phyloP scores from a whole-genome alignment of 2,329 filamentous ascomycete species.

The Paracorniculantispora psalliotae region DNA sequence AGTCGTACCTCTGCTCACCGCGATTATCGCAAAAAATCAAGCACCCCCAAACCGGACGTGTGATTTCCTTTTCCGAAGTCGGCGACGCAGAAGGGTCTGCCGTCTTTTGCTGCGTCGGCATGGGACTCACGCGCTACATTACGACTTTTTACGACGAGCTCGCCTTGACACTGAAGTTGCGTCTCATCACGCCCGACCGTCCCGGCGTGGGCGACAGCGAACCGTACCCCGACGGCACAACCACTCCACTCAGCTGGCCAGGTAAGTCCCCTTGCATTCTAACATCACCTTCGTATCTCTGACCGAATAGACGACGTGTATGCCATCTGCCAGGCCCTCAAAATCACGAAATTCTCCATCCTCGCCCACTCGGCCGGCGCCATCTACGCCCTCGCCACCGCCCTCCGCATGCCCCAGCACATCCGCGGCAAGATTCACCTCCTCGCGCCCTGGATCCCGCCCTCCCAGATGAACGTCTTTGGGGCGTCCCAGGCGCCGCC shows the following conservation, averaged over 20 bases:
- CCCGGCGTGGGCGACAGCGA: constrained; percentile 93
- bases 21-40: constrained; percentile 82
- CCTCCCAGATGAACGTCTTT: constrained; percentile 82
- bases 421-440: constrained; percentile 92
- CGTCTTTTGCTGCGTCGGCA: constrained; percentile 94
- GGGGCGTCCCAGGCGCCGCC: constrained; percentile 71
- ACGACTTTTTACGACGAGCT: constrained; percentile 97
- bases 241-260: constrained; percentile 89
- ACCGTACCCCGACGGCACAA: constrained; percentile 72
- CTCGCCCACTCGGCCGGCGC: constrained; percentile 93
- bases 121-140: constrained; percentile 93
- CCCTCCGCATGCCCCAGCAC: constrained; percentile 90
- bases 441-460: constrained; percentile 93
- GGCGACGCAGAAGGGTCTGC: constrained; percentile 87
- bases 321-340: constrained; percentile 84
- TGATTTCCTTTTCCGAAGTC: constrained; percentile 95
- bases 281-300: too few species aligned
- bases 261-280: too few species aligned
- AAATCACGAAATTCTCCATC: constrained; percentile 93
- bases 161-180: constrained; percentile 78
- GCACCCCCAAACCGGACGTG: constrained; percentile 78
- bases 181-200: constrained; percentile 88
- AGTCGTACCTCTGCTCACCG: constrained; percentile 76
- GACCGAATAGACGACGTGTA: constrained; percentile 83
- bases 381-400: constrained; percentile 95